phyloP scores from a whole-genome alignment of 306 rosid genomes.

The Rosa rugosa region DNA sequence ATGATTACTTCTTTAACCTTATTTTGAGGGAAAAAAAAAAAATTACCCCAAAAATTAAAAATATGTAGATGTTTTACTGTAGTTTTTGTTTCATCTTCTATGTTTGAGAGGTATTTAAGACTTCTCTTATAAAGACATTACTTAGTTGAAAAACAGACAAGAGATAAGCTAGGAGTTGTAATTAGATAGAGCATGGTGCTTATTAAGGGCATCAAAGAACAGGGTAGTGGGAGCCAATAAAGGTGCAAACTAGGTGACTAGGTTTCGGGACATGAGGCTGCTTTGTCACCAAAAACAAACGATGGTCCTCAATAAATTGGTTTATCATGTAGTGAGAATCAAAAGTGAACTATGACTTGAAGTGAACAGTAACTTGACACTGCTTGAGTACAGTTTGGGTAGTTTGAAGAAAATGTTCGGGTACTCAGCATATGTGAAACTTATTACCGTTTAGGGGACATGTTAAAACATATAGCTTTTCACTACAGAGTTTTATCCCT shows the following conservation, averaged over 20 bases:
- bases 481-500: constrained; percentile 10
- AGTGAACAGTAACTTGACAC: neutral
- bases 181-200: neutral
- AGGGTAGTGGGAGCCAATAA: neutral
- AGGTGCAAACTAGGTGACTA: neutral
- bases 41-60: neutral
- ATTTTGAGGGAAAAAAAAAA: neutral
- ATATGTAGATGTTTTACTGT: neutral
- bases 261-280: neutral
- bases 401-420: neutral
- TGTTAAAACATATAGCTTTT: constrained; percentile 10
- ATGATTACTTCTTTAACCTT: neutral
- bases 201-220: neutral
- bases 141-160: neutral
- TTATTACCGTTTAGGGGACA: neutral
- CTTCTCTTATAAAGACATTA: neutral
- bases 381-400: neutral
- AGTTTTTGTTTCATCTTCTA: neutral
- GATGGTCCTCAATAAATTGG: neutral
- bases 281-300: neutral
- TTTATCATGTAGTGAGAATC: neutral
- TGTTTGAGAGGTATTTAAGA: neutral
- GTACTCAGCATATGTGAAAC: neutral
- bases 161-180: neutral
- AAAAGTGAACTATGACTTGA: neutral